phyloP scores from a whole-genome alignment of 1,139 yeast species.

The Waltiozyma sp. region DNA sequence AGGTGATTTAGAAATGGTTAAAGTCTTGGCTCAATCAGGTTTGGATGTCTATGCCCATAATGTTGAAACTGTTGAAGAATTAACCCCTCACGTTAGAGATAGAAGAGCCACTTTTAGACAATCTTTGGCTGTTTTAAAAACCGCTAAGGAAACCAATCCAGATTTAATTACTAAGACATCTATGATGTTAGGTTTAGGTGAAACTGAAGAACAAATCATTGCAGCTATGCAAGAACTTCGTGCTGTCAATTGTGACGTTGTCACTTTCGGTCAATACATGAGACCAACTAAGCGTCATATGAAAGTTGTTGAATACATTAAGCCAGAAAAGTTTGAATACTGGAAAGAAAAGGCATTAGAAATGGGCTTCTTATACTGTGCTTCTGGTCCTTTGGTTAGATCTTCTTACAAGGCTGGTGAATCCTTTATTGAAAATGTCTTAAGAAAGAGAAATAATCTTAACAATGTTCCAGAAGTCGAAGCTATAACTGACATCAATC shows the following conservation, averaged over 20 bases:
- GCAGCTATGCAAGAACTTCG: conserved; percentile 71
- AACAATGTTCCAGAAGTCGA: not conserved
- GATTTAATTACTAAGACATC: conserved; percentile 84
- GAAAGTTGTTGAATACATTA: conserved; percentile 92
- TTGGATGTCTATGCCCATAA: conserved; percentile 96
- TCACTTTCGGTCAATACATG: conserved; percentile 98
- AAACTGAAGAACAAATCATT: conserved; percentile 78
- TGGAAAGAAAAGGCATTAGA: conserved; percentile 82
- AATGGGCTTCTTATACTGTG: conserved; percentile 91
- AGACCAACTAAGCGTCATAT: conserved; percentile 97
- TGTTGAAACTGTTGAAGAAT: conserved; percentile 87
- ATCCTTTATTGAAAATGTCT: conserved; percentile 88
- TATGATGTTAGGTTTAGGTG: conserved; percentile 94
- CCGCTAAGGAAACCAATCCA: conserved; percentile 74
- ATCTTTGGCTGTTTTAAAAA: conserved; percentile 61
- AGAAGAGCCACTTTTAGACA: conserved; percentile 94
- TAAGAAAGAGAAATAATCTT: conserved; percentile 46
- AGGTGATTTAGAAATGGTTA: conserved; percentile 78
- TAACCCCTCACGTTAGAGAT: conserved; percentile 93
- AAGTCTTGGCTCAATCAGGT: conserved; percentile 73
- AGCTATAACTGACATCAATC: not conserved
- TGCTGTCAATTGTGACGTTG: conserved; percentile 75
- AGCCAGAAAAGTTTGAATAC: conserved; percentile 89
- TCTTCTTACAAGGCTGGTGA: conserved; percentile 98
- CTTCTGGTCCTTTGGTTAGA: conserved; percentile 94